Conservation (phyloP, 2,329 filamentous ascomycete genomes). For the Aspergillus neotritici region DNA sequence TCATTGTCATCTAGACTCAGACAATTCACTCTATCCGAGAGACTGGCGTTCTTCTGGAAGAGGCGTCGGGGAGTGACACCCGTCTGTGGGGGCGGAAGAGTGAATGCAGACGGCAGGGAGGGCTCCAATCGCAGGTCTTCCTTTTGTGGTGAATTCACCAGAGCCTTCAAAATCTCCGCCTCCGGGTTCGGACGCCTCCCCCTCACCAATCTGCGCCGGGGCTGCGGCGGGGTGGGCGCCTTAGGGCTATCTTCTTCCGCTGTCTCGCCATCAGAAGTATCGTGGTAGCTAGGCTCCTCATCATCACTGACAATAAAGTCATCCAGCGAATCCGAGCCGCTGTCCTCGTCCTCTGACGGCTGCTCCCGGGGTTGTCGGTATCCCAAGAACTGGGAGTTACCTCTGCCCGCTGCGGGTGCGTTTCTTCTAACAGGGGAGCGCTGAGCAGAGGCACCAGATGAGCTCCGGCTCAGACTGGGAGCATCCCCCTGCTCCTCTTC, state of each 20-base stretch:
- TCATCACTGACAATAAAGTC: constrained; percentile 40
- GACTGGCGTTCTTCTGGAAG: constrained; percentile 18
- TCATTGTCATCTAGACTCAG: constrained; percentile 17
- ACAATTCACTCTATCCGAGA: constrained; percentile 19
- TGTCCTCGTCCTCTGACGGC: constrained; percentile 21
- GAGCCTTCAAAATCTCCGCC: constrained; percentile 11
- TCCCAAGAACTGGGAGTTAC: constrained; percentile 9
- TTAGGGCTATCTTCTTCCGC: constrained; percentile 19
- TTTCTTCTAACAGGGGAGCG: constrained; percentile 17
- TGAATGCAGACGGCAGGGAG: constrained; percentile 15
- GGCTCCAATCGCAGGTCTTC: constrained; percentile 17
- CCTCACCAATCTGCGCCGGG: constrained; percentile 30
- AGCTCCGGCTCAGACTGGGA: constrained; percentile 14
- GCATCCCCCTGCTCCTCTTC: constrained; percentile 12
- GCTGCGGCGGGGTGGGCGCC: constrained; percentile 17
- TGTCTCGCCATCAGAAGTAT: constrained; percentile 27
- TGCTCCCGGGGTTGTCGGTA: constrained; percentile 16
- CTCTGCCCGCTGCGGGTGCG: constrained; percentile 7
- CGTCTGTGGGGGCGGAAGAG: constrained; percentile 10
- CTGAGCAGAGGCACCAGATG: constrained; percentile 15
- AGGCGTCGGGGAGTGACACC: constrained; percentile 13
- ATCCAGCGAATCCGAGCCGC: constrained; percentile 34
- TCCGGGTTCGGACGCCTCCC: constrained; percentile 26
- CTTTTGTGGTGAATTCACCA: constrained; percentile 9
- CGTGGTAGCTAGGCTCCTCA: constrained; percentile 33